Percentiles rank a stretch among this genome's conserved stretches.
phyloP scores from a whole-genome alignment of 2,329 filamentous ascomycete genomes.

The Aspergillus thermomutatus region DNA sequence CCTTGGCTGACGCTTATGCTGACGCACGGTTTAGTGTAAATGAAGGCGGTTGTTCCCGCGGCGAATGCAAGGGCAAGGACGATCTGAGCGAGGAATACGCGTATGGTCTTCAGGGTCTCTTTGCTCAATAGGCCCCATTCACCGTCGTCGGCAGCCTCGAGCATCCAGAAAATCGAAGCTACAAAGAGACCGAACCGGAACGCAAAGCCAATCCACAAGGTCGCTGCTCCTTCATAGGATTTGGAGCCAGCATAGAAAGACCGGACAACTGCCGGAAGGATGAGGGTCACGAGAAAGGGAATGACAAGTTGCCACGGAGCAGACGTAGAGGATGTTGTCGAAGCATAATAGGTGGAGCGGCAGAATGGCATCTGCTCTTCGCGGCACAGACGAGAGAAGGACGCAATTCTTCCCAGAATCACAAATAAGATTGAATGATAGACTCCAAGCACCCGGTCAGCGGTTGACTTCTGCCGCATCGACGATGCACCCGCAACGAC shows the following conservation, averaged over 20 bases:
- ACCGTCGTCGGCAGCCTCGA: slow-evolving; percentile 81
- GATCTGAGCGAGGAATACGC: slow-evolving; percentile 75
- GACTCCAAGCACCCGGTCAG: slow-evolving; percentile 70
- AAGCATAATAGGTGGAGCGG: slow-evolving; percentile 92
- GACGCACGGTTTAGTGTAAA: slow-evolving; percentile 81
- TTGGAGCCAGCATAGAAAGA: slow-evolving; percentile 77
- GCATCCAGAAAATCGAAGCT: slow-evolving; percentile 77
- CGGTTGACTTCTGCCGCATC: slow-evolving; percentile 63
- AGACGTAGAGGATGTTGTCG: slow-evolving; percentile 85
- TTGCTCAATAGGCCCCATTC: slow-evolving; percentile 69
- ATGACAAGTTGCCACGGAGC: slow-evolving; percentile 84
- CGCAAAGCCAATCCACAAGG: slow-evolving; percentile 76
- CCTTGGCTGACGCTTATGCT: slow-evolving; percentile 61
- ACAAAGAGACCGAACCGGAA: slow-evolving; percentile 74
- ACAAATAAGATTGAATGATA: slow-evolving; percentile 86
- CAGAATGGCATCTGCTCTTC: slow-evolving; percentile 99
- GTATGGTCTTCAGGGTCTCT: slow-evolving; percentile 66
- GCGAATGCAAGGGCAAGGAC: slow-evolving; percentile 76
- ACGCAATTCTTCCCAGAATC: slow-evolving; percentile 72
- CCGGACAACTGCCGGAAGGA: slow-evolving; percentile 75
- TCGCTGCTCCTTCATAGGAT: slow-evolving; percentile 83
- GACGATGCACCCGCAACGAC: slow-evolving; percentile 70
- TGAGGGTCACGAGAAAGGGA: slow-evolving; percentile 68
- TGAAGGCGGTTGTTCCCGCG: slow-evolving; percentile 79
- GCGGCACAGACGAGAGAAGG: slow-evolving; percentile 85